Percentiles rank a stretch among this genome's conserved stretches.
These are phyloP conservation scores for Blastobotrys ciferrii DNA, from an alignment of 1,139 yeast species.

Conservation along the genomic window DNA sequence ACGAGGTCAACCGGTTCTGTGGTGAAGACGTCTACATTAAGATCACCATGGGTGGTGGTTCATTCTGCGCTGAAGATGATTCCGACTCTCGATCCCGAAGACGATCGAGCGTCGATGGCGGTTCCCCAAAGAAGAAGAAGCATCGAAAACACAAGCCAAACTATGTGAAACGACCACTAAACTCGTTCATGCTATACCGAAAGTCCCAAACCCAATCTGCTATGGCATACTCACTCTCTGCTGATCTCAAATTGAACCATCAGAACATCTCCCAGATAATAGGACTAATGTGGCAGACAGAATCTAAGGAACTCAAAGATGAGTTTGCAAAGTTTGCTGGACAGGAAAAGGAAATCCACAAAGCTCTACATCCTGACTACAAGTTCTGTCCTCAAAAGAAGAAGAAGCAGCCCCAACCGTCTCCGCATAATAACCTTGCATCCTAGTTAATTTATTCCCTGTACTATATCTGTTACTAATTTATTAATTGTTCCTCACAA, in stretches of 20 bases:
- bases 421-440: background rate
- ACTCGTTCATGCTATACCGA: constrained; percentile 51
- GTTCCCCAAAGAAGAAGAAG: constrained; percentile 22
- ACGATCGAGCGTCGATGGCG: constrained; percentile 13
- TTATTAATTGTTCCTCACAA: background rate
- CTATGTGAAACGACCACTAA: constrained; percentile 47
- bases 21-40: constrained; percentile 33
- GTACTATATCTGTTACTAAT: constrained; percentile 1
- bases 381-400: constrained; percentile 44
- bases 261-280: constrained; percentile 45
- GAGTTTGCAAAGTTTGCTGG: constrained; percentile 41
- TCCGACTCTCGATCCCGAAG: constrained; percentile 19
- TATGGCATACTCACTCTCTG: constrained; percentile 41
- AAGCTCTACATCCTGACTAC: constrained; percentile 45
- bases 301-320: constrained; percentile 39
- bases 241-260: constrained; percentile 41
- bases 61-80: constrained; percentile 20
- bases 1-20: constrained; percentile 27
- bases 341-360: constrained; percentile 44
- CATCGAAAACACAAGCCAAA: constrained; percentile 28
- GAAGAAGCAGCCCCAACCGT: constrained; percentile 17
- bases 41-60: constrained; percentile 32
- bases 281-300: constrained; percentile 50
- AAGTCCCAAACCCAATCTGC: constrained; percentile 45
- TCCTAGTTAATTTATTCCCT: constrained; percentile 3